Evolutionary conservation across 1,284 basidiomycete genomes (phyloP), one percentile per base, ranked within the genome.

Genomic region (Vanrija sp.): DNA sequence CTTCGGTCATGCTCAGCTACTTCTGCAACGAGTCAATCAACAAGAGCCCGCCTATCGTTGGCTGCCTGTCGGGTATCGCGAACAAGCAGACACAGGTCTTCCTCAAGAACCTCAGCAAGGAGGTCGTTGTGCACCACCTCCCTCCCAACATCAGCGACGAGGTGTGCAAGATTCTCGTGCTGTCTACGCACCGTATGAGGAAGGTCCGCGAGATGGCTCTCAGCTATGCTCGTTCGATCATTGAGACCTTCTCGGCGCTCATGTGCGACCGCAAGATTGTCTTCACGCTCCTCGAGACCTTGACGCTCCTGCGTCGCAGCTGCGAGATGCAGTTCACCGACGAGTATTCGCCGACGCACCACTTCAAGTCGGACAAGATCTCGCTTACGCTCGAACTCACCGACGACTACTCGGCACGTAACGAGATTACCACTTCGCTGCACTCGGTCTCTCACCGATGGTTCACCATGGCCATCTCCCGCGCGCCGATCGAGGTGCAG

Each of bases 311-410:
- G 62, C 85, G 93, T 53, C 83, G 86, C 50, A 86, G 89, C 1
- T 94, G 92, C 71, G 91, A 98, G 75, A 88, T 91, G 58, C 91
- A 97, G 78, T 92, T 86, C 69, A 80, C 84, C 10, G 91, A 97
- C 75, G 95, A 98, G 83, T 96, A 91, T 73, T 91, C 94, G 57
- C 92, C 95, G 1, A 78, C 83, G 25, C 92, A 90, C 72, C 83
- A 86, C 62, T 97, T 89, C 76, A 78, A 80, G 56, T 98, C 95
- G 1, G 85, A 88, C 47, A 82, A 87, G 65, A 83, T 84, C 50
- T 82, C 82, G 43, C 83, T 98, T 63, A 85, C 82, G 15, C 78
- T 98, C 38, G 84, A 91, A 59, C 78, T 98, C 21, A 87, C 89
- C 3, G 96, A 98, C 71, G 88, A 88, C 72, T 98, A 95, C 71